These are phyloP conservation scores for Aphanomyces invadans DNA, from an alignment of 352 stramenopile species.

Conservation along the genomic window DNA sequence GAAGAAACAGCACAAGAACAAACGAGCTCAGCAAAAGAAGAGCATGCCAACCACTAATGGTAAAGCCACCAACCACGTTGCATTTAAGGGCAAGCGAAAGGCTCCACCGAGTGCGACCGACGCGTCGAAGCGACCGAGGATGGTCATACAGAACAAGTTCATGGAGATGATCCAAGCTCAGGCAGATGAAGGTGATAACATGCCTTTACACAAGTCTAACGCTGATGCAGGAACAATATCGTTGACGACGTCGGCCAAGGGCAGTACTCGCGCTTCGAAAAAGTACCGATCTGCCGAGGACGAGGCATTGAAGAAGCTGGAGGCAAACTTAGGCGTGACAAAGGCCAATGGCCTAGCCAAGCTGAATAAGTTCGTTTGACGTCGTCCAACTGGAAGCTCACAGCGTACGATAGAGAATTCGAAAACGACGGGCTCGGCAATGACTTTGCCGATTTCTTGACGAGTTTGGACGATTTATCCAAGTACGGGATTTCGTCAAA, in stretches of 20 bases:
- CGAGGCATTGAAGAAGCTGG: conserved; percentile 59
- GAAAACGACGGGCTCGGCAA: conserved; percentile 67
- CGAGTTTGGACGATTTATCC: conserved; percentile 62
- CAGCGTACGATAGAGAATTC: conserved; percentile 48
- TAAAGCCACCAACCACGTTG: conserved; percentile 16
- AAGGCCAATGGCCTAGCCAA: conserved; percentile 55
- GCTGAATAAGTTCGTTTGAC: conserved; percentile 51
- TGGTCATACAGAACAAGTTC: conserved; percentile 62
- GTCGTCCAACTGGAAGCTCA: too few relatives aligned
- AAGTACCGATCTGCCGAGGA: conserved; percentile 54
- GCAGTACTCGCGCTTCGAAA: conserved; percentile 29
- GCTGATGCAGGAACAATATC: background rate
- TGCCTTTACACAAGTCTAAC: background rate
- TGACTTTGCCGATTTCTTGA: conserved; percentile 76
- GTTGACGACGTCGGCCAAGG: conserved; percentile 16
- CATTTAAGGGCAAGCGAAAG: conserved; percentile 21
- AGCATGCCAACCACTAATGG: background rate
- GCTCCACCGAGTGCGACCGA: conserved; percentile 20
- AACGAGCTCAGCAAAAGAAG: conserved; percentile 46
- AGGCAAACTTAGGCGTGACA: conserved; percentile 26
- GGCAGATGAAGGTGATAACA: conserved; percentile 30
- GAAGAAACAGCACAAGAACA: conserved; percentile 55
- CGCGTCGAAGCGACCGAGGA: conserved; percentile 13
- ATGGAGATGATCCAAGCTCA: conserved; percentile 62
- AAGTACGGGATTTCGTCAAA: conserved; percentile 31